A percentile compares a stretch with the other conserved stretches of the same genome.
These are phyloP conservation scores for Epichloe brachyelytri DNA, from an alignment of 2,329 filamentous ascomycete species.

Conservation along the genomic window DNA sequence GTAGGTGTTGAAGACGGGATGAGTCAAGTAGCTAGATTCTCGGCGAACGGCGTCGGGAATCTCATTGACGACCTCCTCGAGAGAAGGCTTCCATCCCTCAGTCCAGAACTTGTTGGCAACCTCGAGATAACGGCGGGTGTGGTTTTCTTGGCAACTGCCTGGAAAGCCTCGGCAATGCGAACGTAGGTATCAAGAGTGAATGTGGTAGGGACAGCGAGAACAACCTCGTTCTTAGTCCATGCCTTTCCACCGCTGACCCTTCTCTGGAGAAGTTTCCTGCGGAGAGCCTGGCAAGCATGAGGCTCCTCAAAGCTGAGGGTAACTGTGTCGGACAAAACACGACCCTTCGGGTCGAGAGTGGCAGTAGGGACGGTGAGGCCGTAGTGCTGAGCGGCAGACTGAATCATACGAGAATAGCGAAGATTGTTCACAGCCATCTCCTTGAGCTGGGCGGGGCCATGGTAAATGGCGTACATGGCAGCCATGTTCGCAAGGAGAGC, in stretches of 20 bases:
- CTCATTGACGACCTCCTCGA: conserved; percentile 23
- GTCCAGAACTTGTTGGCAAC: conserved; percentile 28
- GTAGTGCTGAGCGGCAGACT: conserved; percentile 46
- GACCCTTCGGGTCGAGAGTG: conserved; percentile 41
- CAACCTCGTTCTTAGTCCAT: conserved; percentile 12
- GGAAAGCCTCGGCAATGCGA: conserved; percentile 13
- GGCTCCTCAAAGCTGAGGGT: conserved; percentile 39
- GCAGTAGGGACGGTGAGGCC: conserved; percentile 51
- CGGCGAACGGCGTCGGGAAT: conserved; percentile 52
- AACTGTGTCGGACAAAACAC: conserved; percentile 68
- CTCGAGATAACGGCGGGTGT: conserved; percentile 10
- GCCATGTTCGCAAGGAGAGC: conserved; percentile 92
- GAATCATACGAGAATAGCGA: conserved; percentile 55
- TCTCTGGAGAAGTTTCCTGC: conserved; percentile 31
- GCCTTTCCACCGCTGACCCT: conserved; percentile 67
- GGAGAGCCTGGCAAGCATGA: conserved; percentile 11
- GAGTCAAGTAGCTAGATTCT: conserved; percentile 65
- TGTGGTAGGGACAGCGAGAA: conserved; percentile 15
- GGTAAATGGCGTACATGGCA: conserved; percentile 87
- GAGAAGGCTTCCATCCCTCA: conserved; percentile 20
- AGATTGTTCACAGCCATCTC: conserved; percentile 70
- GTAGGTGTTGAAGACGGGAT: conserved; percentile 88
- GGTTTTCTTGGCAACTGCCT: conserved; percentile 16
- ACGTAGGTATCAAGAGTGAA: conserved; percentile 13
- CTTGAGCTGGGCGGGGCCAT: conserved; percentile 73